Conservation (phyloP, 2,329 filamentous ascomycete species). For the Rhexocercosporidium sp. region DNA sequence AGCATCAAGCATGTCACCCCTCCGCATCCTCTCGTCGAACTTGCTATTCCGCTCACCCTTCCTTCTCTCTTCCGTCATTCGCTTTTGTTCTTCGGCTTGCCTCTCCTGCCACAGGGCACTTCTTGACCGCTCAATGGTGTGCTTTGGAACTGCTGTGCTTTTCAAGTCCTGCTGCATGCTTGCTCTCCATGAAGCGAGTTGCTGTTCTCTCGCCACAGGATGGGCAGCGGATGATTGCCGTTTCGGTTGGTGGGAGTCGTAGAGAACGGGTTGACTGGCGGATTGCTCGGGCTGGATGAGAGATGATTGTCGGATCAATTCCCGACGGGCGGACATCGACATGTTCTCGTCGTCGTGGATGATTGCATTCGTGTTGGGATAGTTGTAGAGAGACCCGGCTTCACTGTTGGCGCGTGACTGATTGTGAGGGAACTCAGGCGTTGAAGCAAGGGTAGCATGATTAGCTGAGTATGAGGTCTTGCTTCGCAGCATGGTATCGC, state of each 20-base stretch:
- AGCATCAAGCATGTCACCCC: conserved; percentile 73
- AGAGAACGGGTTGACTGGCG: conserved; percentile 43
- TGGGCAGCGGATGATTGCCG: conserved; percentile 52
- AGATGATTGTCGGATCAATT: conserved; percentile 56
- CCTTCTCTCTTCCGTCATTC: conserved; percentile 60
- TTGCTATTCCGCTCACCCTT: conserved; percentile 64
- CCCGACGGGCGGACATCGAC: conserved; percentile 70
- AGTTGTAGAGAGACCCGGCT: conserved; percentile 46
- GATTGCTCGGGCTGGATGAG: conserved; percentile 25
- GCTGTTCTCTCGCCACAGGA: conserved; percentile 56
- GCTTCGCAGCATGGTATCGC: conserved; percentile 54
- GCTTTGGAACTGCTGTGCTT: conserved; percentile 37
- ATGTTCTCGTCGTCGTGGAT: conserved; percentile 66
- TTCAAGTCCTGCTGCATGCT: conserved; percentile 67
- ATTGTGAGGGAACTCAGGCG: conserved; percentile 19
- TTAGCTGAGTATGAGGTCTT: conserved; percentile 31
- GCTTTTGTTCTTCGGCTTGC: conserved; percentile 60
- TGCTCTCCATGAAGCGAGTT: conserved; percentile 70
- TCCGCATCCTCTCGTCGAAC: conserved; percentile 78
- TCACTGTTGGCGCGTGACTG: conserved; percentile 47
- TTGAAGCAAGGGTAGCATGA: conserved; percentile 20
- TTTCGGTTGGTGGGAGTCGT: conserved; percentile 61
- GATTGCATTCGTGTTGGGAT: conserved; percentile 39
- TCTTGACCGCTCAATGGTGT: conserved; percentile 58
- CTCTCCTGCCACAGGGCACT: conserved; percentile 63